Base-by-base conservation (phyloP, 345 rosid species). In the Aquilaria yunnanensis region DNA sequence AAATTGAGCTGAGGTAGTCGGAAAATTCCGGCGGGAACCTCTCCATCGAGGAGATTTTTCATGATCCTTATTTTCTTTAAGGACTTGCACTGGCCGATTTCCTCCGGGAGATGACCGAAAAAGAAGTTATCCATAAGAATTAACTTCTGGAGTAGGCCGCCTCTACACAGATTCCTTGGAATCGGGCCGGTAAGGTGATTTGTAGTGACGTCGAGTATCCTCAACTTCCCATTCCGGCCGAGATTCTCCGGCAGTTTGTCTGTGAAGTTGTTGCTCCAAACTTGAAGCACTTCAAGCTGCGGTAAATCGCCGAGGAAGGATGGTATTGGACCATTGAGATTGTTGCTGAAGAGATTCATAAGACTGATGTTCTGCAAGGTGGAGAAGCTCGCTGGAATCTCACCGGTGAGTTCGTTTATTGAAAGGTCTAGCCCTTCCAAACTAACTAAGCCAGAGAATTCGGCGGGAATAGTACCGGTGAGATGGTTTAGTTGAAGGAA, bases 181-280 rank as follows among this genome's bases (percentile, higher is more conserved):
- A 93, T 78, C 14, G 57, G 50, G 12, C 98, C 98, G 0, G 97
- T 93, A 16, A 93, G 70, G 59, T 84, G 92, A 67, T 93, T 93
- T 0, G 37, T 4, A 10, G 96, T 62, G 5, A 85, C 96, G 48
- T 93, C 98, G 7, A 93, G 75, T 51, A n/a, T 30, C 31, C 2
- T 37, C 10, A 93, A 71, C 80, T 73, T 80, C 48, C 90, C 89
- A 64, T 77, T 93, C 50, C 80, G 73, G 33, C 98, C 98, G 2
- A 93, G 80, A 71, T 69, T 81, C 75, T 59, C 70, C 1, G 98
- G 98, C 30, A 93, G 60, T 54, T 70, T 73, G 56, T 66, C 55
- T 16, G 94, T 84, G 77, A 89, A 89, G 71, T 89, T 83, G 80
- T 93, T 93, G 47, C 66, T 83, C 97, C 97, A 93, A 0, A 93